phyloP scores from a whole-genome alignment of 768 basidiomycete genomes.

The Mycena floridula region DNA sequence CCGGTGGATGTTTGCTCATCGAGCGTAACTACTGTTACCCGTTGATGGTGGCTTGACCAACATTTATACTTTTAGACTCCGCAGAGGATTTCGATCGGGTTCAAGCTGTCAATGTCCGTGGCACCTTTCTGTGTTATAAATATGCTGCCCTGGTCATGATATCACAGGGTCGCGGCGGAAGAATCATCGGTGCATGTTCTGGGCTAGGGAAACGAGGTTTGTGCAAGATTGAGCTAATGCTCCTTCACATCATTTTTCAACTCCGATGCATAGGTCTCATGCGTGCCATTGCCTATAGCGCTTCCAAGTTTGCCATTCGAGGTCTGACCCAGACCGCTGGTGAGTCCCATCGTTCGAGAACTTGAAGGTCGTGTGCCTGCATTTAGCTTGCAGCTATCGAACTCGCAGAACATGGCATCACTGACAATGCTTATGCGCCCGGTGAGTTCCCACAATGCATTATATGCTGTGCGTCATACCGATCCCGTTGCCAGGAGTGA shows the following conservation, averaged over 20 bases:
- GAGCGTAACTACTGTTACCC: constrained; percentile 1
- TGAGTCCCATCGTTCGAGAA: constrained; percentile 8
- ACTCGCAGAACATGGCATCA: constrained; percentile 16
- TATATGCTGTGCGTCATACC: too few relatives aligned
- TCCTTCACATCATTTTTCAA: not conserved
- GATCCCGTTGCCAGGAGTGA: too few relatives aligned
- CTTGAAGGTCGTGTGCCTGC: not conserved
- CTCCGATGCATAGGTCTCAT: not conserved
- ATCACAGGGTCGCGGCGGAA: constrained; percentile 27
- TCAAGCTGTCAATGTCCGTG: constrained; percentile 22
- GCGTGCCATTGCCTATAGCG: constrained; percentile 19
- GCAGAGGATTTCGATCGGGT: constrained; percentile 16
- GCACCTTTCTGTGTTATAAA: constrained; percentile 28
- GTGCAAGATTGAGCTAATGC: not conserved
- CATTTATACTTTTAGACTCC: not conserved
- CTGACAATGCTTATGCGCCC: constrained; percentile 19
- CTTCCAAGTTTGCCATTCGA: constrained; percentile 33
- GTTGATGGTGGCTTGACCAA: too few relatives aligned
- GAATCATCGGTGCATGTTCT: constrained; percentile 24
- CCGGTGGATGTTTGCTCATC: not conserved
- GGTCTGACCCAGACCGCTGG: constrained; percentile 33
- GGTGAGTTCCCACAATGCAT: too few relatives aligned
- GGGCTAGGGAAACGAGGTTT: constrained; percentile 12
- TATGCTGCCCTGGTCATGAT: constrained; percentile 31
- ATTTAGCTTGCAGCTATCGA: constrained; percentile 13